phyloP scores from a whole-genome alignment of 78 protist genomes.

The Tieghemostelium lacteum region DNA sequence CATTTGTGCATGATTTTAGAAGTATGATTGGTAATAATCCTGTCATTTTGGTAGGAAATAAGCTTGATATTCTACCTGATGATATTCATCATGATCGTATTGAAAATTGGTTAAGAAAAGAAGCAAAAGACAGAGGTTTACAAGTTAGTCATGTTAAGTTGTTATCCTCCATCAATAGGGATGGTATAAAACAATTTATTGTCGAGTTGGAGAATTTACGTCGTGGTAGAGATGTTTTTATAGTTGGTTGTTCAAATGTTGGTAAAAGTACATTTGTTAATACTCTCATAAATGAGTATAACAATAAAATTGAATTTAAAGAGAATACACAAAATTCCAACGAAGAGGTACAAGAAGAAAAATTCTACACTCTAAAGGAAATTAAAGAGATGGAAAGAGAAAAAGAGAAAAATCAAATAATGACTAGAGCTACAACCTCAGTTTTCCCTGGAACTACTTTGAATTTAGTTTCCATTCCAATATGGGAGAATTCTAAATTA shows the following conservation, averaged over 20 bases:
- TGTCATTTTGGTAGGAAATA: constrained; percentile 58
- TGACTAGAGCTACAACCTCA: constrained; percentile 31
- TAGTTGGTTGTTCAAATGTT: constrained; percentile 73
- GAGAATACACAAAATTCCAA: neutral
- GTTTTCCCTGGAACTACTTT: constrained; percentile 76
- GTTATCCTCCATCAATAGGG: constrained; percentile 1
- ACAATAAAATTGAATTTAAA: constrained; percentile 7
- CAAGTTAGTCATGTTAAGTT: constrained; percentile 17
- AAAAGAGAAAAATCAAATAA: neutral
- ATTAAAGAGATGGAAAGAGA: neutral
- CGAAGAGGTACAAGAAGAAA: neutral
- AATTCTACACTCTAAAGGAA: neutral
- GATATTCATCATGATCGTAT: constrained; percentile 53
- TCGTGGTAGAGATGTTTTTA: constrained; percentile 70
- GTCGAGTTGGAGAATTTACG: constrained; percentile 34
- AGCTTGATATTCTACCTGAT: constrained; percentile 64
- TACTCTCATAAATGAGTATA: constrained; percentile 23
- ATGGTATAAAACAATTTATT: constrained; percentile 46
- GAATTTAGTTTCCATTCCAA: constrained; percentile 59
- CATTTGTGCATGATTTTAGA: constrained; percentile 55
- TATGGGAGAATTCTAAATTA: constrained; percentile 55
- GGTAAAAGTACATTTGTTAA: constrained; percentile 73
- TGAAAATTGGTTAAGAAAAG: constrained; percentile 41
- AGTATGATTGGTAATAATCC: constrained; percentile 64
- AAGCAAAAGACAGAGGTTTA: constrained; percentile 24